Evolutionary conservation across 2,329 filamentous ascomycete species (phyloP).

Genomic region (Hansfordia pulvinata): DNA sequence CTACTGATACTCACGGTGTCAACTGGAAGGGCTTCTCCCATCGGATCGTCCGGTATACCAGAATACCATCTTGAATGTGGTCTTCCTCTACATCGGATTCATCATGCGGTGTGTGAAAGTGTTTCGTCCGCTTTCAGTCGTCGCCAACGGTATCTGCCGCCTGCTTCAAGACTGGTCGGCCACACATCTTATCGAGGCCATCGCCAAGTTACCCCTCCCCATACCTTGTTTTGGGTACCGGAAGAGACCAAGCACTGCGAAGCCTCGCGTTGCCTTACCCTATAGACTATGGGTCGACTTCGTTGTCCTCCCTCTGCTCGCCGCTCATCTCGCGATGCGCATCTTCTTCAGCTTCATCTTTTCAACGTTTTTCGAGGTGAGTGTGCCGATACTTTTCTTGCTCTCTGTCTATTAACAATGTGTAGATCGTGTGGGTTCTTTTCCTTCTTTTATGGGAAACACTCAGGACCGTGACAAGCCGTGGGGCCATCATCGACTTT

Average conservation of each 20-base stretch:
- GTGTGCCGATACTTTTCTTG: background rate
- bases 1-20: background rate
- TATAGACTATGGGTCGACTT: background rate
- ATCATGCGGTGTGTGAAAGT: conserved; percentile 1
- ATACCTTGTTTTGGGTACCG: too few relatives aligned
- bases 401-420: background rate
- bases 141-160: background rate
- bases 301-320: background rate
- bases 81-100: background rate
- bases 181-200: too few relatives aligned
- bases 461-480: background rate
- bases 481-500: background rate
- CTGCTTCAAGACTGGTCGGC: background rate
- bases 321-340: background rate
- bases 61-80: background rate
- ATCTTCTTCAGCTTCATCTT: background rate
- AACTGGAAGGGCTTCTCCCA: too few relatives aligned
- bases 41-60: too few relatives aligned
- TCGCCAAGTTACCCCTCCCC: too few relatives aligned
- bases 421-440: background rate
- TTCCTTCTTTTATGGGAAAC: background rate
- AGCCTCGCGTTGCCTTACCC: background rate
- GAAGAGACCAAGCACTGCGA: background rate
- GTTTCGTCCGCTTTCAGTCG: background rate
- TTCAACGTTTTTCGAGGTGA: background rate